Percentiles rank a stretch among this genome's conserved stretches.
Evolutionary conservation across 2,329 filamentous ascomycete species (phyloP).

Genomic region (Thelonectria olida): DNA sequence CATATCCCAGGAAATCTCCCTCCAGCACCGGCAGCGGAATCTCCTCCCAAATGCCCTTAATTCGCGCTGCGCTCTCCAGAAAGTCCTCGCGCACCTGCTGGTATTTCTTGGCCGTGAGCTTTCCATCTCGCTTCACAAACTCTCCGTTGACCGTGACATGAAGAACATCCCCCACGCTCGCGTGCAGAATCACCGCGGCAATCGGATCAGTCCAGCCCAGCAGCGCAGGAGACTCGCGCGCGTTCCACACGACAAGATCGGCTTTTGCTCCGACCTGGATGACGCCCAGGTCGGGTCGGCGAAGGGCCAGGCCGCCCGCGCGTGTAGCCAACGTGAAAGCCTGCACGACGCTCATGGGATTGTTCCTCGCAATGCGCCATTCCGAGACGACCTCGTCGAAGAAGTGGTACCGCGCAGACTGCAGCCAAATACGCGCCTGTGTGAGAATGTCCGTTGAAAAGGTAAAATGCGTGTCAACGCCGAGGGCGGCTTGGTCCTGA

Average conservation of each 20-base stretch:
- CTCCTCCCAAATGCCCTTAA: slow-evolving; percentile 41
- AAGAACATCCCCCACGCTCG: slow-evolving; percentile 60
- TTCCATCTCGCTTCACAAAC: slow-evolving; percentile 57
- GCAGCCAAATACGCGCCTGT: slow-evolving; percentile 64
- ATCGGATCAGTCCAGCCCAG: slow-evolving; percentile 65
- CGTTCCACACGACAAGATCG: slow-evolving; percentile 63
- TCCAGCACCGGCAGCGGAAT: slow-evolving; percentile 1
- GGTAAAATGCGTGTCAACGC: slow-evolving; percentile 64
- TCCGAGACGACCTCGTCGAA: slow-evolving; percentile 50
- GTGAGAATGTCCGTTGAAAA: slow-evolving; percentile 60
- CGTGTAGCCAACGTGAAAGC: slow-evolving; percentile 65
- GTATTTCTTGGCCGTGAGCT: slow-evolving; percentile 44
- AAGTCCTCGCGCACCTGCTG: slow-evolving; percentile 43
- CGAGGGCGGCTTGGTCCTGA: slow-evolving; percentile 61
- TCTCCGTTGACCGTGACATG: slow-evolving; percentile 60
- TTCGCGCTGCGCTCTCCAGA: slow-evolving; percentile 43
- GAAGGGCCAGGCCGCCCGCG: slow-evolving; percentile 60
- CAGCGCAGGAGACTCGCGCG: slow-evolving; percentile 54
- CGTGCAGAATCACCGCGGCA: slow-evolving; percentile 64
- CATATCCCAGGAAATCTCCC: not conserved
- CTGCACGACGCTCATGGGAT: slow-evolving; percentile 62
- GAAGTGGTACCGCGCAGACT: slow-evolving; percentile 51
- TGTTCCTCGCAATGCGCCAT: slow-evolving; percentile 53
- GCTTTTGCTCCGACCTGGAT: slow-evolving; percentile 61
- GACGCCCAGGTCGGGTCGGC: slow-evolving; percentile 60